Percentiles rank a stretch among this genome's conserved stretches.
These are phyloP conservation scores for Cryptococcus sp. DNA, from an alignment of 1,284 basidiomycete species.

Conservation along the genomic window DNA sequence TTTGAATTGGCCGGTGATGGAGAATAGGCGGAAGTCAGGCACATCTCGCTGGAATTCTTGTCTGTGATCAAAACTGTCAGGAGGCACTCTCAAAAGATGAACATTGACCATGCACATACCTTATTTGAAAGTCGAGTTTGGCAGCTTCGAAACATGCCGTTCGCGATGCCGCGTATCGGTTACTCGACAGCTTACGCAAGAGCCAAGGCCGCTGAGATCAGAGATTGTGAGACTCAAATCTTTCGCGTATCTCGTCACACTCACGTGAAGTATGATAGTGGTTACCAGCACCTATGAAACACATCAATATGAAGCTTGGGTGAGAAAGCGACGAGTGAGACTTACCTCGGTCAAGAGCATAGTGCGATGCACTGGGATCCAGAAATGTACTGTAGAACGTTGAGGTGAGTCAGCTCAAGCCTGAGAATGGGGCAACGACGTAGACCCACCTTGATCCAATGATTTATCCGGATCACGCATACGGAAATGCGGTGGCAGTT, in stretches of 20 bases:
- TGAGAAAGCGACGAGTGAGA: background rate
- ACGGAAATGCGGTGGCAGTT: constrained; percentile 64
- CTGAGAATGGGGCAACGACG: background rate
- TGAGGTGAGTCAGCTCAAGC: background rate
- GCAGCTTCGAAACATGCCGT: constrained; percentile 51
- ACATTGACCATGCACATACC: constrained; percentile 13
- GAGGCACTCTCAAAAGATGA: background rate
- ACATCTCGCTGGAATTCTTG: constrained; percentile 47
- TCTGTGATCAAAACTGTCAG: constrained; percentile 5
- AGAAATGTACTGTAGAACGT: constrained; percentile 31
- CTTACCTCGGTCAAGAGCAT: constrained; percentile 49
- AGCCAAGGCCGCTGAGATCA: constrained; percentile 47
- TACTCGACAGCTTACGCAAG: constrained; percentile 43
- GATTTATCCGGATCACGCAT: constrained; percentile 73
- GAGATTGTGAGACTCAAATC: background rate
- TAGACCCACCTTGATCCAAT: constrained; percentile 61
- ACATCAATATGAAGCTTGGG: too few species aligned
- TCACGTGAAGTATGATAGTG: constrained; percentile 52
- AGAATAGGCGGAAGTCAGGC: constrained; percentile 36
- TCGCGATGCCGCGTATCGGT: constrained; percentile 46
- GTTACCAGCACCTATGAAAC: constrained; percentile 41
- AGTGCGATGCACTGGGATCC: constrained; percentile 50
- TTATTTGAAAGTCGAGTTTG: constrained; percentile 51
- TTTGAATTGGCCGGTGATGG: constrained; percentile 46
- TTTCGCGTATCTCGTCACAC: constrained; percentile 4